Conservation (phyloP, 2,329 filamentous ascomycete species). For the Fusarium euwallaceae region DNA sequence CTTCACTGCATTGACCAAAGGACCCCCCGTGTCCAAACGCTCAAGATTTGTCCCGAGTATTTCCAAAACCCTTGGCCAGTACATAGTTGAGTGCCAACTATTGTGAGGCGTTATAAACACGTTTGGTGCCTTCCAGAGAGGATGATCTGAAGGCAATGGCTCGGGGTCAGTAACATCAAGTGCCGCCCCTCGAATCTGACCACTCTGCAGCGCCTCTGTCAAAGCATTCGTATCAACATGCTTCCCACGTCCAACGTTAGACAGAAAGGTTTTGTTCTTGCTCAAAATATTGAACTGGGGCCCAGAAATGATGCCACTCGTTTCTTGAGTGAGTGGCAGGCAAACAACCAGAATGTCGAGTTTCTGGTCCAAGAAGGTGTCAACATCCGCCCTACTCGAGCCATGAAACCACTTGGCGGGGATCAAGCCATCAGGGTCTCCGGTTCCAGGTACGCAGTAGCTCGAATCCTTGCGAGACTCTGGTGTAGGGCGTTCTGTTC, state of each 20-base stretch:
- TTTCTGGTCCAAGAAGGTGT: slow-evolving; percentile 57
- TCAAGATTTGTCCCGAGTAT: slow-evolving; percentile 48
- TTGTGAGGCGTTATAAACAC: slow-evolving; percentile 65
- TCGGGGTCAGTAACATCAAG: background rate
- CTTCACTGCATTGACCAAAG: background rate
- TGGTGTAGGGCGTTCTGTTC: slow-evolving; percentile 68
- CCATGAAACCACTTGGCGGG: slow-evolving; percentile 1
- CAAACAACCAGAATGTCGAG: slow-evolving; percentile 59
- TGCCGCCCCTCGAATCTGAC: background rate
- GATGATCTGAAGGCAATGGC: background rate
- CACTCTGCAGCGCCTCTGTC: background rate
- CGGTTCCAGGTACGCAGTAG: background rate
- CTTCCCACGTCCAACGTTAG: background rate
- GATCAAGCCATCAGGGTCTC: background rate
- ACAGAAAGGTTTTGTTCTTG: background rate
- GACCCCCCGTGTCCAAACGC: slow-evolving; percentile 16
- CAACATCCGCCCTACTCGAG: slow-evolving; percentile 57
- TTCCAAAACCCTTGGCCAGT: slow-evolving; percentile 40
- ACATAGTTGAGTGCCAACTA: slow-evolving; percentile 48
- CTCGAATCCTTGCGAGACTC: slow-evolving; percentile 58
- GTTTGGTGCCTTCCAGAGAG: slow-evolving; percentile 73
- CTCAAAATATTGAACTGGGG: background rate
- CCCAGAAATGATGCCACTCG: slow-evolving; percentile 68
- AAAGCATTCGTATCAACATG: background rate
- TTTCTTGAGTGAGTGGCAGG: slow-evolving; percentile 54